Evolutionary conservation across 257 asterid species (phyloP).

Genomic region (Fraxinus excelsior): DNA sequence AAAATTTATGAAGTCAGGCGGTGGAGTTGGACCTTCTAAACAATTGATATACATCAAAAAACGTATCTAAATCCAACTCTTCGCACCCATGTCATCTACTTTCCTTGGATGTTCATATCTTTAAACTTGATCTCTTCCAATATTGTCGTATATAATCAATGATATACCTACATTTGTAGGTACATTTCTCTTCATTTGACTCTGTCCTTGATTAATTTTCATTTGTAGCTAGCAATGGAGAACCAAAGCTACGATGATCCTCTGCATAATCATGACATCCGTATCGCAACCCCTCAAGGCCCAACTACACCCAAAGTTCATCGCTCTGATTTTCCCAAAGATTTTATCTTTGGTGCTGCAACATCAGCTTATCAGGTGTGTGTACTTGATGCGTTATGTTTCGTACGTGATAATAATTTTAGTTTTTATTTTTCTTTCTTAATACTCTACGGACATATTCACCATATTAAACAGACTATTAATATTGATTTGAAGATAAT

Average conservation of each 20-base stretch:
- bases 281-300: not conserved
- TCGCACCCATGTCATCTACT: not conserved
- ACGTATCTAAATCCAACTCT: too few relatives aligned
- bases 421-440: not conserved
- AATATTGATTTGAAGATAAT: not conserved
- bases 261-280: not conserved
- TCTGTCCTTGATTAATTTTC: too few relatives aligned
- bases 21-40: too few relatives aligned
- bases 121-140: not conserved
- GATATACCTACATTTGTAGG: too few relatives aligned
- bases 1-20: too few relatives aligned
- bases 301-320: not conserved
- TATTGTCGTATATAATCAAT: too few relatives aligned
- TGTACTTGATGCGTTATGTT: not conserved
- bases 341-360: constrained; percentile 16
- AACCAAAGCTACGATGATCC: not conserved
- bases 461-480: too few relatives aligned
- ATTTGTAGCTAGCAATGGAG: not conserved
- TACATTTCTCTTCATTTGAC: not conserved
- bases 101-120: not conserved
- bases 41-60: too few relatives aligned
- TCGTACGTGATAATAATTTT: too few relatives aligned
- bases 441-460: too few relatives aligned
- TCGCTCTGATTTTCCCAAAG: constrained; percentile 11
- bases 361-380: constrained; percentile 17